These are phyloP conservation scores for Phytophthora pisi DNA, from an alignment of 352 stramenopile genomes.

Conservation along the genomic window DNA sequence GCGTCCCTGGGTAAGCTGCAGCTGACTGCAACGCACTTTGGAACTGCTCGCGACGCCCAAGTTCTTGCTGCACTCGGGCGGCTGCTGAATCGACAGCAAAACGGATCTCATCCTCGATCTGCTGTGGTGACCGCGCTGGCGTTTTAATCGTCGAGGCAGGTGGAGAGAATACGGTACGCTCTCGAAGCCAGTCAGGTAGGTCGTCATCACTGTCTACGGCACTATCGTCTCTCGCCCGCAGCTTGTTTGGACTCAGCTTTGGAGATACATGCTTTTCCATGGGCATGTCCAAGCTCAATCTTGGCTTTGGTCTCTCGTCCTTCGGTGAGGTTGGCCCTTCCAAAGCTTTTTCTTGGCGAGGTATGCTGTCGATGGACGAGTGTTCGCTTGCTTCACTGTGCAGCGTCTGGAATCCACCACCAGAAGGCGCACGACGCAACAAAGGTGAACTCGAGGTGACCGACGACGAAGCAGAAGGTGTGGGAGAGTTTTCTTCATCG, in stretches of 20 bases:
- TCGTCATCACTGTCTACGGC: constrained; percentile 21
- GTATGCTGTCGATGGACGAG: constrained; percentile 17
- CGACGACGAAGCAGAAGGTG: constrained; percentile 22
- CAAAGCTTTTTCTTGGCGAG: constrained; percentile 10
- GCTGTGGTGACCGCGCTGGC: constrained; percentile 40
- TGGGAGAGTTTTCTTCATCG: constrained; percentile 24
- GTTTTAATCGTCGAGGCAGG: constrained; percentile 21
- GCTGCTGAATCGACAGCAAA: constrained; percentile 58
- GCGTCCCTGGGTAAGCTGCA: constrained; percentile 7
- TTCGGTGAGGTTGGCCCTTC: neutral
- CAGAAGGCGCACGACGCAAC: constrained; percentile 12
- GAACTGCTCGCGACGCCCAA: constrained; percentile 49
- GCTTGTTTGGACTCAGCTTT: constrained; percentile 5
- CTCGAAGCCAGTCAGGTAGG: constrained; percentile 35
- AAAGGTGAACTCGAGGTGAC: constrained; percentile 28
- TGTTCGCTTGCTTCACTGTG: constrained; percentile 18
- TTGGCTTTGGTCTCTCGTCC: neutral
- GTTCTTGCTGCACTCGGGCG: constrained; percentile 42
- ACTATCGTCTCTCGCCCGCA: constrained; percentile 4
- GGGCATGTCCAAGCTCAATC: constrained; percentile 9
- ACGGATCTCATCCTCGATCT: constrained; percentile 70
- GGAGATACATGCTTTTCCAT: neutral
- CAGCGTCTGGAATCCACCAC: constrained; percentile 19
- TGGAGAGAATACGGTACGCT: constrained; percentile 17
- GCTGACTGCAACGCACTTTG: constrained; percentile 37